Base-by-base conservation (phyloP, 2,329 filamentous ascomycete genomes). In the Neonectria faginata region DNA sequence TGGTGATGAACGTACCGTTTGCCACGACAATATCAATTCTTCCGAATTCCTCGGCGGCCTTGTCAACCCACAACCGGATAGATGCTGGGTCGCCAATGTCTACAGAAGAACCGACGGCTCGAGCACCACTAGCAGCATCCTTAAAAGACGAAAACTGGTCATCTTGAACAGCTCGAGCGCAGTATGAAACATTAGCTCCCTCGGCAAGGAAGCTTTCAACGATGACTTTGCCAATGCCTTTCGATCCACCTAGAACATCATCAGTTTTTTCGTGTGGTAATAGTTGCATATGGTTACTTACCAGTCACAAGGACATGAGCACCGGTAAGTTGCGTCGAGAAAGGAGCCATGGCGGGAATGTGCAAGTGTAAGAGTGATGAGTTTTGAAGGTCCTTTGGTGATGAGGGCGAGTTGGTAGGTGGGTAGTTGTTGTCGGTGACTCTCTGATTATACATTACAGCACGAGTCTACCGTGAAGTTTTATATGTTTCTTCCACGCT, bases 101-200 rank as follows among this genome's bases (percentile, higher is more conserved):
- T 9, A 74, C 70, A 12, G 54, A 64, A 2, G 65, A 56, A 0
- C 73, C 71, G 9, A 73, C 50, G 2, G 66, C 73, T 3, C 62
- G 62, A 6, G 70, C 66, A 12, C 57, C 64, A 3, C 62, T 41
- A 0, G 47, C 31, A 5, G 60, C 51, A 3, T 48, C 65, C 9
- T 60, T 56, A 36, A 70, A 70, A 12, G 16, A n/a, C 2, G 39
- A 42, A 14, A 75, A 75, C 10, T 75, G 70, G 20, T 75, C 57
- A 8, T 64, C 66, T 1, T 58, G 61, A 1, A 67, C 44, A 3
- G 60, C 60, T 4, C 72, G 70, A 8, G 72, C 63, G 6, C 73
- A 73, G 5, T 73, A 75, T 2, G 73, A 75, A 3, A 75, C 73
- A 20, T 75, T 74, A 12, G 70, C 73, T 6, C 73, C 70, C 31